Conservation (phyloP, 2,329 filamentous ascomycete species). For the Fonsecaea nubica region DNA sequence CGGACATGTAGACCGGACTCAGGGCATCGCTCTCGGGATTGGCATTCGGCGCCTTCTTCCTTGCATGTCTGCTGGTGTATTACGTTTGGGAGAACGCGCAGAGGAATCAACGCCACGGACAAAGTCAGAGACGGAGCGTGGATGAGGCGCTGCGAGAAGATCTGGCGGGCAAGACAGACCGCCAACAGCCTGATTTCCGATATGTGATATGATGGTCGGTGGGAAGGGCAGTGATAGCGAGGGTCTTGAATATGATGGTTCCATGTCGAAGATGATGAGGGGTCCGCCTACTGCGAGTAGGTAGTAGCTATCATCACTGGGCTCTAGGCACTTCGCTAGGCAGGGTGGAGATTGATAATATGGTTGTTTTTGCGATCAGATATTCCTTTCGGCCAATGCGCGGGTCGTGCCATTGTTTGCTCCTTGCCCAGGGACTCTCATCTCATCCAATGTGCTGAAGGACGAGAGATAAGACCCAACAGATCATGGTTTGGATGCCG, state of each 20-base stretch:
- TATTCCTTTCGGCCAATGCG: too few relatives aligned
- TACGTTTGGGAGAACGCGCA: constrained; percentile 45
- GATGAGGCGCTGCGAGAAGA: constrained; percentile 43
- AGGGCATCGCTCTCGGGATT: constrained; percentile 44
- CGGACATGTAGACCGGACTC: constrained; percentile 44
- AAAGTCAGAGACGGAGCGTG: constrained; percentile 39
- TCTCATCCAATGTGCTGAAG: too few relatives aligned
- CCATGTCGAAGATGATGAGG: background rate
- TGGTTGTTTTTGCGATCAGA: too few relatives aligned
- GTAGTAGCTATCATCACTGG: too few relatives aligned
- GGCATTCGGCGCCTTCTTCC: constrained; percentile 43
- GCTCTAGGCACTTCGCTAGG: background rate
- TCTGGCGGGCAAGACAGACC: constrained; percentile 47
- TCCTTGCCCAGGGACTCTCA: too few relatives aligned
- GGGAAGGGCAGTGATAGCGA: background rate
- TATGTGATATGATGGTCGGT: constrained; percentile 42
- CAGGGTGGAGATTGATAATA: background rate
- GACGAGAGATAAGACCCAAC: too few relatives aligned
- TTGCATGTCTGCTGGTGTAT: constrained; percentile 42
- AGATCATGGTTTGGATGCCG: background rate
- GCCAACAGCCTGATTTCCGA: constrained; percentile 46
- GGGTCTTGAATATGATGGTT: background rate
- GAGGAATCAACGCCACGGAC: constrained; percentile 43
- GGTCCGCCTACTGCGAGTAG: background rate
- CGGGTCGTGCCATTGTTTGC: too few relatives aligned